Evolutionary conservation across 306 rosid species (phyloP).

Genomic region (Clitoria ternatea): DNA sequence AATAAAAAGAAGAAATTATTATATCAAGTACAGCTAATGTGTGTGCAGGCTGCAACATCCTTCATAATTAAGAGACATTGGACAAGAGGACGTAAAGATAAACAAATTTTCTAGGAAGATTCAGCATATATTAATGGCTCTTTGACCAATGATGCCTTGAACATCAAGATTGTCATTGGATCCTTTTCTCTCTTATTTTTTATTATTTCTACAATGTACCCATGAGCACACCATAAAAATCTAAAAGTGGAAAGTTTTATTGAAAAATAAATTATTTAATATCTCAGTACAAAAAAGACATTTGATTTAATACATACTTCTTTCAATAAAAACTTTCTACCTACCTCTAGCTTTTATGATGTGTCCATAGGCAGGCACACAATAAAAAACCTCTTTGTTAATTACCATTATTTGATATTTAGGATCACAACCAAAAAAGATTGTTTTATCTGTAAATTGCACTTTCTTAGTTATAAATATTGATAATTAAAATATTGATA

Average conservation of each 20-base stretch:
- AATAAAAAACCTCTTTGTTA: no score
- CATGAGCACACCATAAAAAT: no score
- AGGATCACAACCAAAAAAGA: background rate
- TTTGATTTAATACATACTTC: no score
- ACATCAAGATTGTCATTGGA: conserved; percentile 3
- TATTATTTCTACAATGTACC: no score
- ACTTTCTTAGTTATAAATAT: background rate
- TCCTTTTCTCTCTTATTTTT: background rate
- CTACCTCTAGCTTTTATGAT: no score
- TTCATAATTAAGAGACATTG: background rate
- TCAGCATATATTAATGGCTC: background rate
- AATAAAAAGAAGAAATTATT: background rate
- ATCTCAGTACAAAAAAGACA: no score
- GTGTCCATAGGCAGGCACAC: no score
- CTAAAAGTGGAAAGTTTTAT: no score
- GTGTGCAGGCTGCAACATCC: background rate
- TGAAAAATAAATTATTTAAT: no score
- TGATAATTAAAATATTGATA: background rate
- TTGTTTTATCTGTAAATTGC: background rate
- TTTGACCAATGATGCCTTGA: background rate
- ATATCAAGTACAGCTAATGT: background rate
- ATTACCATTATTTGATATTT: background rate
- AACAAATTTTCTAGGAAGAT: background rate
- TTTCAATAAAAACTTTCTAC: no score
- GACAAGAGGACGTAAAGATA: background rate